These are phyloP conservation scores for Ceratocystiopsis minuta DNA, from an alignment of 2,329 filamentous ascomycete species.

Conservation along the genomic window DNA sequence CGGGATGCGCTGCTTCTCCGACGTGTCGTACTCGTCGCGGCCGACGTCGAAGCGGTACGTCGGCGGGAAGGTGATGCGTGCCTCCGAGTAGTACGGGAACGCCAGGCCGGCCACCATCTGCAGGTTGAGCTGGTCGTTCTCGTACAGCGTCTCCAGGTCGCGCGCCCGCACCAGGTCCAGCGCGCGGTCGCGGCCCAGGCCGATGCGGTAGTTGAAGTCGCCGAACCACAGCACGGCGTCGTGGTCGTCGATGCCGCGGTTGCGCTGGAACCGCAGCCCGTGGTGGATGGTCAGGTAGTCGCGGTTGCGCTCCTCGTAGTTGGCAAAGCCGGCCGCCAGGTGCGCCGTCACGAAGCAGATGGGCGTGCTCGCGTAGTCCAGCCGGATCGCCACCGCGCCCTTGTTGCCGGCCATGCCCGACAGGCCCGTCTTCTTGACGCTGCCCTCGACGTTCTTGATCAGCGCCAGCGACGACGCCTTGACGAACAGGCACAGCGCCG, in stretches of 20 bases:
- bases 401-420: conserved; percentile 98
- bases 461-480: conserved; percentile 56
- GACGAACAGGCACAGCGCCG: conserved; percentile 82
- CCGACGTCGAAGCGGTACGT: conserved; percentile 94
- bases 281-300: conserved; percentile 82
- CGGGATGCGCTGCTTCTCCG: conserved; percentile 87
- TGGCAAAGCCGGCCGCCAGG: conserved; percentile 85
- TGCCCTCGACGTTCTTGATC: conserved; percentile 94
- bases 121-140: conserved; percentile 89
- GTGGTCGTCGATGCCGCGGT: conserved; percentile 80
- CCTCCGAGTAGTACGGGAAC: conserved; percentile 85
- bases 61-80: conserved; percentile 69
- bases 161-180: conserved; percentile 53
- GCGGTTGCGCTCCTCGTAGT: conserved; percentile 88
- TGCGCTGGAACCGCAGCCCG: conserved; percentile 78
- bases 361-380: conserved; percentile 84
- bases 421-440: conserved; percentile 83
- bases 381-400: conserved; percentile 85
- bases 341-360: conserved; percentile 95
- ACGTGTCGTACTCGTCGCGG: conserved; percentile 78
- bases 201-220: conserved; percentile 97
- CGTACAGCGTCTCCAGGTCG: conserved; percentile 64
- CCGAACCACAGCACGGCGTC: conserved; percentile 82
- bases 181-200: conserved; percentile 60
- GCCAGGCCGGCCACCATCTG: conserved; percentile 88